Evolutionary conservation across 2,329 filamentous ascomycete genomes (phyloP).

Genomic region (Macrophomina phaseolina): DNA sequence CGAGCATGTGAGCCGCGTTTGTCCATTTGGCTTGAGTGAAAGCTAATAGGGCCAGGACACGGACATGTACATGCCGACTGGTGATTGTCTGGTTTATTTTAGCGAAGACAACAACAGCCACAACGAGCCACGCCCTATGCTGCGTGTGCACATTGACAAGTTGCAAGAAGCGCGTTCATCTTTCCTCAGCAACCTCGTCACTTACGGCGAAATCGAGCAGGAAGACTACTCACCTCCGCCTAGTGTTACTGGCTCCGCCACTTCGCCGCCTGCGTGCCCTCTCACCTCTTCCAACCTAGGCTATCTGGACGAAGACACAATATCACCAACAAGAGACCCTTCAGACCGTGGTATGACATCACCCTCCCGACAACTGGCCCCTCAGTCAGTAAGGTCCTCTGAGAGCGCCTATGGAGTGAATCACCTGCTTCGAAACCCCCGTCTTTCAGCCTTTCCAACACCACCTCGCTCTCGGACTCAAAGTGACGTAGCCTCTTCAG

Average conservation of each 20-base stretch:
- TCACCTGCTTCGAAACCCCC: conserved; percentile 3
- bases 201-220: conserved; percentile 44
- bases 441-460: conserved; percentile 10
- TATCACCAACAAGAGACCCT: not conserved
- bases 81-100: conserved; percentile 44
- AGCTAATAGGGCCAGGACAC: conserved; percentile 40
- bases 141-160: conserved; percentile 42
- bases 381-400: conserved; percentile 8
- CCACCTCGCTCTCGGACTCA: conserved; percentile 24
- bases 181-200: conserved; percentile 44
- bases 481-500: conserved; percentile 27
- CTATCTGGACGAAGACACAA: conserved; percentile 16
- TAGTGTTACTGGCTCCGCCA: conserved; percentile 15
- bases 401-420: conserved; percentile 5
- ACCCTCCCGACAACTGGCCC: conserved; percentile 1
- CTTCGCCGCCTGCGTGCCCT: conserved; percentile 3
- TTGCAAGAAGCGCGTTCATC: conserved; percentile 45
- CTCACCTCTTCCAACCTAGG: conserved; percentile 23
- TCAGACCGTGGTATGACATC: conserved; percentile 17
- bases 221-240: conserved; percentile 31
- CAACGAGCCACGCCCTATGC: conserved; percentile 42
- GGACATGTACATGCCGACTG: conserved; percentile 42
- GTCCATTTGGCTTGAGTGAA: not conserved
- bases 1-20: conserved; percentile 37
- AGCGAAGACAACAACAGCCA: conserved; percentile 43